Base-by-base conservation (phyloP, 768 basidiomycete genomes). In the Leccinum rimulosum region DNA sequence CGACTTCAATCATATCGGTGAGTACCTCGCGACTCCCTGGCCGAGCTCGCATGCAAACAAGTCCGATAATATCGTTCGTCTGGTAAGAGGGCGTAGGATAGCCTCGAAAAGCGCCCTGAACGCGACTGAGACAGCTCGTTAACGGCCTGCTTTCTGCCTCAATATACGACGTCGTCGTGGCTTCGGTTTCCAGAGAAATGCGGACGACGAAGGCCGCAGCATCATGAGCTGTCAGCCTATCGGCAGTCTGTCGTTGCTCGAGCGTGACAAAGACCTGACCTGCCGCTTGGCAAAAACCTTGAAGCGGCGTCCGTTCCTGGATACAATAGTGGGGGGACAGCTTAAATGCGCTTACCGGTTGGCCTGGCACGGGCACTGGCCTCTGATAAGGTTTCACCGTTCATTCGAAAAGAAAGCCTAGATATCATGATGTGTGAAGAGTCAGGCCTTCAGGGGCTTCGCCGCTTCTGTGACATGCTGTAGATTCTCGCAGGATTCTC, bases 381-480 rank as follows among this genome's bases (percentile, higher is more conserved):
- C 38, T 40, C 38, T 3, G 40, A 4, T 19, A 35, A 35, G 40
- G 40, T 43, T 43, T 43, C 40, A 19, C 40, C 40, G 40, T n/a
- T 4, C 40, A 43, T 43, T 40, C 40, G 40, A n/a, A 40, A 40
- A 40, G 17, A 38, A 38, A 40, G 17, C 38, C 14, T 6, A 17
- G 38, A 38, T 40, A 40, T 40, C 17, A 40, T 40, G 38, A 40
- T 40, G 33, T 12, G 33, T 14, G 33, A 35, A 35, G 12, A 35
- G 12, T 27, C 27, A 25, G 25, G 25, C 2, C 27, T 25, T 35
- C 43, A 45, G 43, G 43, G 43, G 43, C 43, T 35, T 33, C 11
- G 31, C 31, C 31, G 31, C 40, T 43, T 45, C 43, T 45, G 43
- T 45, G 43, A 45, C 43, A 19, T 45, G 63, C 62, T 63, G 61